phyloP scores from a whole-genome alignment of 441 rosid species.

The Syzygium malaccense region DNA sequence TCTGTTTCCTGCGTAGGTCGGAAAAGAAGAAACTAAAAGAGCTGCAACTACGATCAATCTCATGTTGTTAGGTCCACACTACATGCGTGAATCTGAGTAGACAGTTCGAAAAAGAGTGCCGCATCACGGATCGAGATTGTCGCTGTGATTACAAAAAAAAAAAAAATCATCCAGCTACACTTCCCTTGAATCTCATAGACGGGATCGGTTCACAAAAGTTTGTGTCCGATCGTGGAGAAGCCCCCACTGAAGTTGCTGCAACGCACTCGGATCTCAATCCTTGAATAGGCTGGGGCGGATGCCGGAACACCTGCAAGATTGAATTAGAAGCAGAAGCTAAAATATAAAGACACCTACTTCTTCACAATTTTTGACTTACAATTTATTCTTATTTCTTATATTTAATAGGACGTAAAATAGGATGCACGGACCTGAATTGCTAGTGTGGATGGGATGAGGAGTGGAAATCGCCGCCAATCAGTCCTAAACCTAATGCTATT shows the following conservation, averaged over 20 bases:
- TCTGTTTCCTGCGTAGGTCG: background rate
- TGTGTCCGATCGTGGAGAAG: background rate
- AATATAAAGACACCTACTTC: too few species aligned
- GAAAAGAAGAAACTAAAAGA: background rate
- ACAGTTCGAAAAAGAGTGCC: background rate
- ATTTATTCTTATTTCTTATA: too few species aligned
- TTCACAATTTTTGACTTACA: too few species aligned
- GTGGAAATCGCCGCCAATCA: too few species aligned
- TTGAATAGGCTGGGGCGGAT: background rate
- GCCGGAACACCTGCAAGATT: too few species aligned
- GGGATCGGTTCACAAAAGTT: background rate
- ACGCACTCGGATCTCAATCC: conserved; percentile 83
- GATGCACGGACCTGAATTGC: too few species aligned
- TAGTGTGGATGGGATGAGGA: too few species aligned
- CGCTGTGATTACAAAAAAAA: background rate
- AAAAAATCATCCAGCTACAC: background rate
- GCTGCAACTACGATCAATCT: background rate
- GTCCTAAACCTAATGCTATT: too few species aligned
- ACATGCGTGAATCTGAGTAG: background rate
- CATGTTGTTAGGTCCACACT: background rate
- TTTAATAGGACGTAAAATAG: too few species aligned
- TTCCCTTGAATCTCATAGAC: background rate
- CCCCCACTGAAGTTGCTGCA: conserved; percentile 30
- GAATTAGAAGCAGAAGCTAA: too few species aligned
- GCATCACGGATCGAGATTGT: background rate